Percentiles rank a stretch among this genome's conserved stretches.
Evolutionary conservation across 2,329 filamentous ascomycete genomes (phyloP).

Genomic region (Penicillium hordei): DNA sequence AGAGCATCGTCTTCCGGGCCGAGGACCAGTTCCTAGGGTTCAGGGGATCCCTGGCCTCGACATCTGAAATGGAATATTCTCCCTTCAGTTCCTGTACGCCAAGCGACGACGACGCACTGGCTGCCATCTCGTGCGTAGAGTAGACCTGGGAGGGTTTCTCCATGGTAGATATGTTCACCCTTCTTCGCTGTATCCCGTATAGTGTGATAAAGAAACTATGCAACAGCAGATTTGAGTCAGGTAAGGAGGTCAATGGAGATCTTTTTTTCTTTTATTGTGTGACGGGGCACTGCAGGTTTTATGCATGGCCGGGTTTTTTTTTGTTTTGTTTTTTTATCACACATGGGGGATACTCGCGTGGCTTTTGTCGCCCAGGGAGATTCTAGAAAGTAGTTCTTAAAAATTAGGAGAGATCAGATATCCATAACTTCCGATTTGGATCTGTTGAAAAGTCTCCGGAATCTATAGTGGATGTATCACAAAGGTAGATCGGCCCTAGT

Average conservation of each 20-base stretch:
- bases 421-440: background rate
- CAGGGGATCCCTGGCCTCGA: constrained; percentile 14
- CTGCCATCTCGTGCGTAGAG: constrained; percentile 9
- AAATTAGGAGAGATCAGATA: background rate
- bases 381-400: background rate
- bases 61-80: background rate
- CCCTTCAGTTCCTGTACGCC: constrained; percentile 9
- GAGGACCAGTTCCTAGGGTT: constrained; percentile 34
- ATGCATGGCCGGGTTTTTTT: constrained; percentile 12
- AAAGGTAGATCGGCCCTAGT: background rate
- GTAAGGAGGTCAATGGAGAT: constrained; percentile 4
- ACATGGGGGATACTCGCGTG: constrained; percentile 17
- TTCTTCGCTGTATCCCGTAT: background rate
- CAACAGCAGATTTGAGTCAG: background rate
- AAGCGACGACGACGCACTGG: constrained; percentile 12
- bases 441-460: background rate
- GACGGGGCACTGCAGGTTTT: constrained; percentile 12
- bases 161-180: constrained; percentile 6
- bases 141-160: constrained; percentile 12
- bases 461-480: constrained; percentile 1
- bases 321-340: background rate
- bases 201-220: background rate
- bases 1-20: constrained; percentile 33
- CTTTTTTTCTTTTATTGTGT: background rate
- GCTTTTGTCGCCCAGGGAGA: constrained; percentile 10